A percentile compares a stretch with the other conserved stretches of the same genome.
Conservation (phyloP, 208 protist genomes). For the Herpetomonas tarakana region DNA sequence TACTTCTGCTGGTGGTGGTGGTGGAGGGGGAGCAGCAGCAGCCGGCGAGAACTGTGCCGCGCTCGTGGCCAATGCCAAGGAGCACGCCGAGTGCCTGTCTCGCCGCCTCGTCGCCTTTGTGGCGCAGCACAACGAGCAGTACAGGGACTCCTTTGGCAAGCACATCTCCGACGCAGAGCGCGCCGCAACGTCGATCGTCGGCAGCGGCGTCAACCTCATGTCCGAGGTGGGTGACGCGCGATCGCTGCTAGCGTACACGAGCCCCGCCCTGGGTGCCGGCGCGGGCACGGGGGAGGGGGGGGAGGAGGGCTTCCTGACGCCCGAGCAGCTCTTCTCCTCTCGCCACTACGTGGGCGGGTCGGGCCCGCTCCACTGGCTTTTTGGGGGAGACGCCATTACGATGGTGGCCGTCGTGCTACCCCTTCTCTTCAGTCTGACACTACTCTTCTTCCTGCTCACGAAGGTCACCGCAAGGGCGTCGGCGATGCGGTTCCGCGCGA, state of each 20-base stretch:
- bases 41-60: too few relatives aligned
- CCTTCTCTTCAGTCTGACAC: constrained; percentile 22
- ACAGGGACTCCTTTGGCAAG: background rate
- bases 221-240: background rate
- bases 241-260: background rate
- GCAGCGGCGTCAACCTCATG: background rate
- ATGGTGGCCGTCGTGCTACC: constrained; percentile 18
- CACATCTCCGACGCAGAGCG: background rate
- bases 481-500: constrained; percentile 17
- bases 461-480: constrained; percentile 39
- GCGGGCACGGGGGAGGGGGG: background rate
- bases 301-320: background rate
- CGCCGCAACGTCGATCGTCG: background rate
- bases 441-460: constrained; percentile 27
- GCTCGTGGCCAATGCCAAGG: too few relatives aligned
- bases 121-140: background rate
- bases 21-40: too few relatives aligned
- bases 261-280: background rate
- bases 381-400: background rate
- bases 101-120: background rate
- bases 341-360: background rate
- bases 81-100: background rate
- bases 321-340: background rate
- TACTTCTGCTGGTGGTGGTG: too few relatives aligned
- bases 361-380: background rate